Evolutionary conservation across 2,329 filamentous ascomycete species (phyloP).

Genomic region (Cytospora schulzeri): DNA sequence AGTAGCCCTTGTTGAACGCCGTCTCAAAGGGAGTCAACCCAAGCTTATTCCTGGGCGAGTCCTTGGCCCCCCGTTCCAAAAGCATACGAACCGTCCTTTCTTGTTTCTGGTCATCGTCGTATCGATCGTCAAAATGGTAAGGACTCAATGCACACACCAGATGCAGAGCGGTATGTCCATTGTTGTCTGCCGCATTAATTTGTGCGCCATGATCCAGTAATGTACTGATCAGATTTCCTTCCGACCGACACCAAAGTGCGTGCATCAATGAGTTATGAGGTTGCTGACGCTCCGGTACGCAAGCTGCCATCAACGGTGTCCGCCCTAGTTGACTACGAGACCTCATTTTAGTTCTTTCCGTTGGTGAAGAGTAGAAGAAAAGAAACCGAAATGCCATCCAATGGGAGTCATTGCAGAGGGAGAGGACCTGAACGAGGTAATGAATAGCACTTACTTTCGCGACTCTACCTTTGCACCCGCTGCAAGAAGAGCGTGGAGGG

Average conservation of each 20-base stretch:
- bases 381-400: neutral
- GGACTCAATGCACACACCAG: neutral
- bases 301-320: conserved; percentile 7
- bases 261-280: neutral
- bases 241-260: neutral
- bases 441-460: neutral
- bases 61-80: conserved; percentile 14
- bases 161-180: conserved; percentile 15
- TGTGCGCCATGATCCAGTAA: conserved; percentile 15
- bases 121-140: neutral
- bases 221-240: neutral
- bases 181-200: neutral
- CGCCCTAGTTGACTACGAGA: neutral
- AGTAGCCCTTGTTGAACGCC: neutral
- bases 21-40: conserved; percentile 9
- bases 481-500: conserved; percentile 1
- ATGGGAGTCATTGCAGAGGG: neutral
- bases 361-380: neutral
- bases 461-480: conserved; percentile 16
- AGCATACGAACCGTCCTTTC: conserved; percentile 14
- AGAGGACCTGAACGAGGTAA: neutral
- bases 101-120: neutral
- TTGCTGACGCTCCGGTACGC: neutral
- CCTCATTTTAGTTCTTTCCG: neutral
- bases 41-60: neutral